Evolutionary conservation across 768 basidiomycete species (phyloP).

Genomic region (Boletus tomentosulus): DNA sequence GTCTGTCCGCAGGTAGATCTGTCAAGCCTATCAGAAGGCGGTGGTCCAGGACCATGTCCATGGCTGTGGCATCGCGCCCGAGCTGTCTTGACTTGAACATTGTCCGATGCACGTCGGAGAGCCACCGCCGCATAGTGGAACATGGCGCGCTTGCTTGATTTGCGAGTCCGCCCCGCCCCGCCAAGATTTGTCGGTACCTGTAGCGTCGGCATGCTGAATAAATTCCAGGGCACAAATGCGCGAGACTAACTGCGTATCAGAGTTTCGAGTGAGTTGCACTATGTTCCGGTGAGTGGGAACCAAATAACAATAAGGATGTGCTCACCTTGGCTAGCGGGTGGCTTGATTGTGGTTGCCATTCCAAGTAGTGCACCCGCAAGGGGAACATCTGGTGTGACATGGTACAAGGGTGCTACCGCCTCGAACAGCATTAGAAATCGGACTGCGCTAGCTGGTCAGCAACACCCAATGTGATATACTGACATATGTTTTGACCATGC

Average conservation of each 20-base stretch:
- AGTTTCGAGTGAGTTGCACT: background rate
- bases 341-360: conserved; percentile 10
- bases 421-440: conserved; percentile 5
- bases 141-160: background rate
- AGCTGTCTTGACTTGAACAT: conserved; percentile 29
- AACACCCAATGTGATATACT: background rate
- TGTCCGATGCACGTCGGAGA: conserved; percentile 29
- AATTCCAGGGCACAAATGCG: conserved; percentile 1
- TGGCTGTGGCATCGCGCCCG: conserved; percentile 36
- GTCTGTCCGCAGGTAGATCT: conserved; percentile 6
- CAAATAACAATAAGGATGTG: conserved; percentile 12
- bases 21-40: conserved; percentile 9
- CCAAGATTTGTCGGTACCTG: background rate
- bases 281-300: conserved; percentile 10
- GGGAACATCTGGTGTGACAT: conserved; percentile 1
- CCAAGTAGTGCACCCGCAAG: conserved; percentile 3
- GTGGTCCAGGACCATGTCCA: conserved; percentile 46
- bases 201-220: conserved; percentile 10
- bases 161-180: background rate
- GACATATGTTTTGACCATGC: background rate
- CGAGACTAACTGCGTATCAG: conserved; percentile 6
- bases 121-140: conserved; percentile 13
- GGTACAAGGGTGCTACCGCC: conserved; percentile 2
- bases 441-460: background rate
- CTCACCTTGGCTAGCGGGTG: conserved; percentile 19